These are phyloP conservation scores for Fusarium haematococcum DNA, from an alignment of 2,329 filamentous ascomycete species.

Conservation along the genomic window DNA sequence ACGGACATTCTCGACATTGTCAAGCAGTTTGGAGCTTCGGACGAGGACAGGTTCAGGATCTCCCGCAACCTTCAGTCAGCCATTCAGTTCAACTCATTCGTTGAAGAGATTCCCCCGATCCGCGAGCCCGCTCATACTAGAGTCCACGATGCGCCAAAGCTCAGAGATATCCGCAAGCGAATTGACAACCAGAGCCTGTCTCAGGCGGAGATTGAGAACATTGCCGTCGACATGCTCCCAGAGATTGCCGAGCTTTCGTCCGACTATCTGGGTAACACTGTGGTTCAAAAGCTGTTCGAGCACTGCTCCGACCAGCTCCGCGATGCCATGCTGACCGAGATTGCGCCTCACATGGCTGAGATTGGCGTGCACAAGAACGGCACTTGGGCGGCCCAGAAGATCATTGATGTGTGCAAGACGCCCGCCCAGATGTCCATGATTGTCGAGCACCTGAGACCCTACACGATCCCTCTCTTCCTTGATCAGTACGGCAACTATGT, in stretches of 20 bases:
- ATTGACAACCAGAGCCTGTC: constrained; percentile 95
- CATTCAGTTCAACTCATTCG: constrained; percentile 77
- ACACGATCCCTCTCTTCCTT: constrained; percentile 90
- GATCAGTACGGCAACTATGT: constrained; percentile 99
- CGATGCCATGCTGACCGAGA: constrained; percentile 89
- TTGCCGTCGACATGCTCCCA: constrained; percentile 92
- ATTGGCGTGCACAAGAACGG: constrained; percentile 99
- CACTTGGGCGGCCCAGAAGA: constrained; percentile 99
- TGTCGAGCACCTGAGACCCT: constrained; percentile 84
- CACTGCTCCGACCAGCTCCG: constrained; percentile 92
- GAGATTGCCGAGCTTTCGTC: constrained; percentile 96
- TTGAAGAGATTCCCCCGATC: constrained; percentile 88
- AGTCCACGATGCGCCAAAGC: constrained; percentile 91
- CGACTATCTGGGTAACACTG: constrained; percentile 97
- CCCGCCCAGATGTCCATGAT: constrained; percentile 86
- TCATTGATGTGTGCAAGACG: constrained; percentile 95
- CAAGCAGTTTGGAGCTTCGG: constrained; percentile 85
- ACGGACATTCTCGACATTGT: constrained; percentile 88
- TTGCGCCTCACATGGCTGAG: constrained; percentile 92
- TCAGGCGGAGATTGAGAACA: constrained; percentile 88
- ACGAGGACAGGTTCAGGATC: constrained; percentile 81
- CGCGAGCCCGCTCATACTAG: constrained; percentile 89
- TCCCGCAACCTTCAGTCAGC: constrained; percentile 79
- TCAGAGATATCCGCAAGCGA: constrained; percentile 95
- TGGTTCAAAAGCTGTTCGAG: constrained; percentile 99